Percentiles rank a stretch among this genome's conserved stretches.
phyloP scores from a whole-genome alignment of 495 filamentous ascomycete species.

The Symbiotaphrina buchneri region DNA sequence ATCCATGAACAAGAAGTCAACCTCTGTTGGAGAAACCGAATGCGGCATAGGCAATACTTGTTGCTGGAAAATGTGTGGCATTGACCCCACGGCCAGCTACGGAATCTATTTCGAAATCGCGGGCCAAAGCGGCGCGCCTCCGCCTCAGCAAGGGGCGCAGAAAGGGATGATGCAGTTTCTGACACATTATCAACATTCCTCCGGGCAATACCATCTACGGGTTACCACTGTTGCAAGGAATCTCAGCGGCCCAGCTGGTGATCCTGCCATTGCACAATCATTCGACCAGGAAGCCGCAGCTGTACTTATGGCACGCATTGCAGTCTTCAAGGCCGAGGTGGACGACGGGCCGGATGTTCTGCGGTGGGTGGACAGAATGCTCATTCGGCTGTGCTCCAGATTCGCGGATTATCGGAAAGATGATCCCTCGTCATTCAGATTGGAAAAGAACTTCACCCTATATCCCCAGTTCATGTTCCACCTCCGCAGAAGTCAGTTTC shows the following conservation, averaged over 20 bases:
- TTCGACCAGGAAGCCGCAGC: slow-evolving; percentile 98
- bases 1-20: slow-evolving; percentile 93
- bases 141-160: slow-evolving; percentile 57
- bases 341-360: slow-evolving; percentile 98
- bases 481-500: slow-evolving; percentile 83
- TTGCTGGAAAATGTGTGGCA: slow-evolving; percentile 99
- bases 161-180: slow-evolving; percentile 97
- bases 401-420: slow-evolving; percentile 99
- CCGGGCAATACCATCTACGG: slow-evolving; percentile 84
- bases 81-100: slow-evolving; percentile 83
- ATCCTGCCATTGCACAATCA: slow-evolving; percentile 91
- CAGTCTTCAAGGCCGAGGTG: slow-evolving; percentile 96
- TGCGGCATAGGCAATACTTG: slow-evolving; percentile 98
- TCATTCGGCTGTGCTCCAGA: slow-evolving; percentile 86
- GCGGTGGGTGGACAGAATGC: slow-evolving; percentile 96
- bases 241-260: slow-evolving; percentile 82
- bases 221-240: slow-evolving; percentile 88
- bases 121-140: slow-evolving; percentile 71
- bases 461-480: slow-evolving; percentile 99
- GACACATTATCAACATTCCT: slow-evolving; percentile 96
- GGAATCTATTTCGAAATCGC: slow-evolving; percentile 97
- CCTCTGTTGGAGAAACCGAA: slow-evolving; percentile 92
- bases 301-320: slow-evolving; percentile 94
- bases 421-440: slow-evolving; percentile 87
- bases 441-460: slow-evolving; percentile 98